Conservation (phyloP, 1,284 basidiomycete genomes). For the Inonotus hispidus region DNA sequence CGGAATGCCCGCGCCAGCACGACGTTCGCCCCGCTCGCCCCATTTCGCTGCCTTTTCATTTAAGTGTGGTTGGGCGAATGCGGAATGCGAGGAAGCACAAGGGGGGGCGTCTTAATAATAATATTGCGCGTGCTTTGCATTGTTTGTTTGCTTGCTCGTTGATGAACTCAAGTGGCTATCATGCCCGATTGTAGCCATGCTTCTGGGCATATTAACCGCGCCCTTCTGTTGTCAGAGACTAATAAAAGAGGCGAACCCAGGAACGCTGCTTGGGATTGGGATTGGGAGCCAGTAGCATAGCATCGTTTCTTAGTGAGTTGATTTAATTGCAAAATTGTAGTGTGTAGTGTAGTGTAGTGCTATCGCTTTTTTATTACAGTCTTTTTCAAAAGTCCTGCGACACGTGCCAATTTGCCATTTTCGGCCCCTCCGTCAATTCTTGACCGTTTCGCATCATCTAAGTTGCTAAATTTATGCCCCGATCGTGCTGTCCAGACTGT, state of each 20-base stretch:
- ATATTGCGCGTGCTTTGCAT: neutral
- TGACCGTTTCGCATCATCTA: too few relatives aligned
- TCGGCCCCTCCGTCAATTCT: too few relatives aligned
- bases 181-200: neutral
- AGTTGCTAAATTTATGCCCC: too few relatives aligned
- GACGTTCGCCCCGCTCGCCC: neutral
- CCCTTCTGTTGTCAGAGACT: neutral
- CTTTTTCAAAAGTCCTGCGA: too few relatives aligned
- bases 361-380: too few relatives aligned
- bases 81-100: neutral
- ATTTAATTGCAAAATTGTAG: too few relatives aligned
- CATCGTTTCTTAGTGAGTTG: neutral
- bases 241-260: neutral
- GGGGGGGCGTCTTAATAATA: neutral
- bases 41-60: conserved; percentile 1
- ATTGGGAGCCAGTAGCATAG: too few relatives aligned
- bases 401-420: too few relatives aligned
- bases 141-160: neutral
- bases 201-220: neutral
- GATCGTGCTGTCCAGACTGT: too few relatives aligned
- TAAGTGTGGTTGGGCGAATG: neutral
- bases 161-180: neutral
- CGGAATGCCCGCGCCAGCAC: neutral
- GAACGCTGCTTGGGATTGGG: neutral
- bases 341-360: too few relatives aligned